These are phyloP conservation scores for Arthrobotrys megalospora DNA, from an alignment of 2,329 filamentous ascomycete genomes.

Conservation along the genomic window DNA sequence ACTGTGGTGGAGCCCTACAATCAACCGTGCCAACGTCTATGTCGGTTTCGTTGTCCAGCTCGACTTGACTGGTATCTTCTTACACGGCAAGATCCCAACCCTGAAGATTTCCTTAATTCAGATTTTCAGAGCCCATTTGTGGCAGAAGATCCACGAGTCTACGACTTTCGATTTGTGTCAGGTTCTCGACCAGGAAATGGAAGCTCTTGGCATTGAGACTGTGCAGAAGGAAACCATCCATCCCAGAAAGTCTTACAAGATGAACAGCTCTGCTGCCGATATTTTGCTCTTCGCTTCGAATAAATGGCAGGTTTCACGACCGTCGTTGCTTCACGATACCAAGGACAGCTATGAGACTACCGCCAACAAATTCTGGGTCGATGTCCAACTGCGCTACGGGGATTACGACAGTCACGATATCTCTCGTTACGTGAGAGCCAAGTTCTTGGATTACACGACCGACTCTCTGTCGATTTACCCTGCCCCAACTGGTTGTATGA, in stretches of 20 bases:
- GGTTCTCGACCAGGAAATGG: slow-evolving; percentile 96
- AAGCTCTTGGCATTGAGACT: slow-evolving; percentile 94
- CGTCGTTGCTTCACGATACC: slow-evolving; percentile 93
- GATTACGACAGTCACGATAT: slow-evolving; percentile 99
- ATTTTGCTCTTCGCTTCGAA: slow-evolving; percentile 96
- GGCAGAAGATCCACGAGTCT: slow-evolving; percentile 99
- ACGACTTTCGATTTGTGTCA: slow-evolving; percentile 90
- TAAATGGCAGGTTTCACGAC: slow-evolving; percentile 98
- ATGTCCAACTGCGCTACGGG: slow-evolving; percentile 95
- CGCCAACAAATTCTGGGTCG: slow-evolving; percentile 99
- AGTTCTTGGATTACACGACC: slow-evolving; percentile 98
- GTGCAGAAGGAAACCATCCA: slow-evolving; percentile 99
- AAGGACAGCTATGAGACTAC: slow-evolving; percentile 95
- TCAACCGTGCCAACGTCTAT: slow-evolving; percentile 90
- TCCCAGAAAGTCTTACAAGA: slow-evolving; percentile 99
- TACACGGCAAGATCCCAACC: slow-evolving; percentile 98
- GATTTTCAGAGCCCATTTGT: slow-evolving; percentile 99
- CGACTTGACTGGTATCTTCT: slow-evolving; percentile 97
- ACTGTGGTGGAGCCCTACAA: slow-evolving; percentile 95
- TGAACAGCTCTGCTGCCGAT: slow-evolving; percentile 99
- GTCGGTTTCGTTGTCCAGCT: slow-evolving; percentile 98
- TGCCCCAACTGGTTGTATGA: slow-evolving; percentile 96
- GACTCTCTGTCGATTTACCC: slow-evolving; percentile 99
- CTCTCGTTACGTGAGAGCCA: slow-evolving; percentile 95
- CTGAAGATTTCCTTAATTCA: slow-evolving; percentile 98